A percentile compares a stretch with the other conserved stretches of the same genome.
phyloP scores from a whole-genome alignment of 164 flowering plant genomes.

The Aristolochia californica region DNA sequence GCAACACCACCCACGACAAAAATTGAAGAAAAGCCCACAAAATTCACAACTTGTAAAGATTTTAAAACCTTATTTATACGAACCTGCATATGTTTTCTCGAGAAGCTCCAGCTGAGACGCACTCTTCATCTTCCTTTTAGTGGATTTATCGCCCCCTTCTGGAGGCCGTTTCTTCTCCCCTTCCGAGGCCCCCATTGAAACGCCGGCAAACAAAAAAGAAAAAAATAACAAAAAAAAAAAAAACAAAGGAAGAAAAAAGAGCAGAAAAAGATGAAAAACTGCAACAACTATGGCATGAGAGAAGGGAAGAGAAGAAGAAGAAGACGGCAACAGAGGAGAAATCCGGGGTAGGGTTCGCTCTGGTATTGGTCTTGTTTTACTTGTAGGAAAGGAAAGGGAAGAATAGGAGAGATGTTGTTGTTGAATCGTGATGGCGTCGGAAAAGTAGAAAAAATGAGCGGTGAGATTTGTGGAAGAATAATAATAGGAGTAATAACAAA shows the following conservation, averaged over 20 bases:
- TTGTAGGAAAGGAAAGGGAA: not conserved
- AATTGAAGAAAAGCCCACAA: not conserved
- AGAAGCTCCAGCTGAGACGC: conserved; percentile 70
- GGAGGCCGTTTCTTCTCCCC: conserved; percentile 29
- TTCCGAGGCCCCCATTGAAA: conserved; percentile 39
- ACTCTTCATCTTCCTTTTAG: conserved; percentile 86
- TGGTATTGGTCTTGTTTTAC: not conserved
- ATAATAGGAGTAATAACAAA: conserved; percentile 4
- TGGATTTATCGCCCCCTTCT: conserved; percentile 24
- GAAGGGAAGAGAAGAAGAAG: no score
- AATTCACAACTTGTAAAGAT: conserved; percentile 1
- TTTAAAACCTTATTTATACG: conserved; percentile 4
- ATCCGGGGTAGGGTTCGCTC: no score
- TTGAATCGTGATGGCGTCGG: conserved; percentile 7
- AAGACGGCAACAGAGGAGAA: no score
- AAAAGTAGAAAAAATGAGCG: conserved; percentile 29
- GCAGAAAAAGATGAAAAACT: not conserved
- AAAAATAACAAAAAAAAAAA: not conserved
- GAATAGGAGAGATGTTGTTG: conserved; percentile 1
- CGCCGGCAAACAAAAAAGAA: not conserved
- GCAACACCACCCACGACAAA: not conserved
- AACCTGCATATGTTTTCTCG: conserved; percentile 79
- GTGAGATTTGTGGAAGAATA: conserved; percentile 30
- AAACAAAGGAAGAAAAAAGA: not conserved
- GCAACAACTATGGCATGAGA: not conserved